Conservation (phyloP, 805 yeast genomes). For the Starmerella kuoi region DNA sequence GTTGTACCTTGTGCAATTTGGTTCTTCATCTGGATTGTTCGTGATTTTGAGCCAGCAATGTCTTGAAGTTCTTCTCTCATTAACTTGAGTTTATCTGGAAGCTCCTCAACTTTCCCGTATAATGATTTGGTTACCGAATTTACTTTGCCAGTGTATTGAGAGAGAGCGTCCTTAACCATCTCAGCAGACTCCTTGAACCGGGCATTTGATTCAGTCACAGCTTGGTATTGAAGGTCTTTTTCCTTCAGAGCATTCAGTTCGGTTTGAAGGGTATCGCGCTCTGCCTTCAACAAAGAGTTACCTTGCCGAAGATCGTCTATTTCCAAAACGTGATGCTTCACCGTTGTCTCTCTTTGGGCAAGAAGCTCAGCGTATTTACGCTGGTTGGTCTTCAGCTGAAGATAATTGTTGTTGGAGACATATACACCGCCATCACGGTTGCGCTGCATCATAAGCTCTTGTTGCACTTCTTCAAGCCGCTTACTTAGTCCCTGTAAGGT, state of each 20-base stretch:
- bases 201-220: background rate
- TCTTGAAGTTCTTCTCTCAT: background rate
- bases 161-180: background rate
- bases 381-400: slow-evolving; percentile 25
- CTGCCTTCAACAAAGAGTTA: background rate
- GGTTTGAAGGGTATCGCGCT: background rate
- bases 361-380: slow-evolving; percentile 7
- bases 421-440: slow-evolving; percentile 59
- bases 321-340: slow-evolving; percentile 1
- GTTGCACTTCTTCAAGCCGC: slow-evolving; percentile 44
- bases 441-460: slow-evolving; percentile 52
- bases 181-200: background rate
- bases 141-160: background rate
- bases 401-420: slow-evolving; percentile 40
- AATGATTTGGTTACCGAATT: background rate
- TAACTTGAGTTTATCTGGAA: background rate
- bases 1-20: background rate
- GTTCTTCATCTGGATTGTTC: background rate
- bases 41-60: background rate
- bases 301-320: background rate
- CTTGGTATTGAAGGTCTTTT: background rate
- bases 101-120: background rate
- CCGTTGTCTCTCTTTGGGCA: slow-evolving; percentile 6
- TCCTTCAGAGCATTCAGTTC: background rate
- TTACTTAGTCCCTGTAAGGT: slow-evolving; percentile 41